Conservation (phyloP, 257 asterid species). For the Rubia yunnanensis region DNA sequence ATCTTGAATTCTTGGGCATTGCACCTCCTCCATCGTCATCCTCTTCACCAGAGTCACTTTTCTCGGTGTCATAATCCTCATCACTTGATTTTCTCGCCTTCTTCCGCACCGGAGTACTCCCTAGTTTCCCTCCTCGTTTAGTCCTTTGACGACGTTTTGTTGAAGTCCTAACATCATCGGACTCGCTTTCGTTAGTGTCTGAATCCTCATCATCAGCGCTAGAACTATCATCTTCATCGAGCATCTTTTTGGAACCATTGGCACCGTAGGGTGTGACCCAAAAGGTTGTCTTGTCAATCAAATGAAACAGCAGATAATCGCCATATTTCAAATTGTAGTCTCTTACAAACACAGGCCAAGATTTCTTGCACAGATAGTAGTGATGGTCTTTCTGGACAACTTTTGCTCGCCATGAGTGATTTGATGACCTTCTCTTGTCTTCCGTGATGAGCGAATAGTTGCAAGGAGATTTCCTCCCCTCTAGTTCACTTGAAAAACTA, state of each 20-base stretch:
- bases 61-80: not conserved
- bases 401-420: not conserved
- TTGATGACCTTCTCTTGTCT: not conserved
- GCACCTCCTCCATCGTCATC: not conserved
- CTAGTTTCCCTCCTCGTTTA: not conserved
- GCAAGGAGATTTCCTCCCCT: not conserved
- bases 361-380: not conserved
- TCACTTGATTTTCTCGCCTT: not conserved
- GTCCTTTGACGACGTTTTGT: not conserved
- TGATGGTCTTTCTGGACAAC: not conserved
- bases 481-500: not conserved
- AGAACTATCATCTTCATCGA: not conserved
- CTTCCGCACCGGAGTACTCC: not conserved
- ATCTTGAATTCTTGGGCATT: too few species aligned
- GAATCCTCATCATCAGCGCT: not conserved
- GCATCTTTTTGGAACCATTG: not conserved
- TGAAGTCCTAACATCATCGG: not conserved
- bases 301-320: not conserved
- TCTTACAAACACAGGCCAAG: not conserved
- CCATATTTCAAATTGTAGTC: not conserved
- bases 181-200: not conserved
- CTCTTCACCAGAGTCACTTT: not conserved
- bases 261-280: not conserved
- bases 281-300: constrained; percentile 1
- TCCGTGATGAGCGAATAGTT: not conserved